Evolutionary conservation across 805 yeast species (phyloP), one percentile per base, ranked within the genome.

Genomic region (Candida suzukii): DNA sequence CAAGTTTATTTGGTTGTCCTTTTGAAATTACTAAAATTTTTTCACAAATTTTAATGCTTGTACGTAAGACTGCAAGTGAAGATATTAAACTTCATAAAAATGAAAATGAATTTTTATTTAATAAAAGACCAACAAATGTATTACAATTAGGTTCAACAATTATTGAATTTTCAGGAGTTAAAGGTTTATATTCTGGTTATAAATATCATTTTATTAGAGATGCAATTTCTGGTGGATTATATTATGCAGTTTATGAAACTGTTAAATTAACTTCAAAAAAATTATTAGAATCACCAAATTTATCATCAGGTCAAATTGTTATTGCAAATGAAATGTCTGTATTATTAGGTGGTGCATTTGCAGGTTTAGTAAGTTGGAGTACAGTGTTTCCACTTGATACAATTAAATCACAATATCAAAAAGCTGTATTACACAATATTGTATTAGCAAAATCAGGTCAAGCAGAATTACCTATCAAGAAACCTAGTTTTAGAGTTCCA

Each of bases 11-110:
- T 57, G 84, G 88, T 3, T 83, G 91, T 49, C 96, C 96, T 2
- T 87, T 87, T 56, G 96, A 87, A 58, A 76, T 85, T 61, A 79
- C 91, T 37, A 88, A 87, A 58, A 69, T 86, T 9, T 85, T 82
- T 46, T 83, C 91, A 29, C 95, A 87, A 58, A 74, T 87, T 30
- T 80, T 70, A n/a, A 50, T 67, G 19, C 53, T 77, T 34, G 75
- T 74, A 7, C 56, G 57, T 60, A 59, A 49, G 27, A 52, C 55
- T 16, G 35, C 41, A n/a, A 35, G 37, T 6, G 25, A 29, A 17
- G 25, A 46, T 50, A 30, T 41, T 31, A n/a, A 26, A 27, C 9
- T 21, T 5, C n/a, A 33, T 20, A 9, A 16, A 8, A 16, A 16
- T 5, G 12, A 21, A 18, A 35, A 35, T 24, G 22, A 35, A n/a